Conservation (phyloP, 805 yeast species). For the Lipomyces mesembrius region DNA sequence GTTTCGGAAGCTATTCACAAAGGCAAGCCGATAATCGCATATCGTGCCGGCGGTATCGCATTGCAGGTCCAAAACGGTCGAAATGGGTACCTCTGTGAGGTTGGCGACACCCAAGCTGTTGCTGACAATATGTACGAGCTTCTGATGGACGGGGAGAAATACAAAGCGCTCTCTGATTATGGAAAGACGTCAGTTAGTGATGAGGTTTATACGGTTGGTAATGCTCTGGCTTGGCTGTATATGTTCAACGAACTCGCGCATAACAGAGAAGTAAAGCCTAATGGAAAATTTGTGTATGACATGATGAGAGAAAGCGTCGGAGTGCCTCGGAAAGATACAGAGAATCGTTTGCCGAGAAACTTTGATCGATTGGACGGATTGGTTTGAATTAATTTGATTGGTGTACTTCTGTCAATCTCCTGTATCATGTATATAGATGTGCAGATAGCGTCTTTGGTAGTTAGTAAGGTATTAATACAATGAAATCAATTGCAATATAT, state of each 20-base stretch:
- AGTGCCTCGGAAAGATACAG: slow-evolving; percentile 26
- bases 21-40: slow-evolving; percentile 34
- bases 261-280: slow-evolving; percentile 24
- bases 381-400: background rate
- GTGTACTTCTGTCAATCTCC: background rate
- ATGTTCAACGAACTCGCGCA: slow-evolving; percentile 31
- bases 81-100: slow-evolving; percentile 30
- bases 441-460: background rate
- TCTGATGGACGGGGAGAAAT: slow-evolving; percentile 17
- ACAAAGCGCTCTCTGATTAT: slow-evolving; percentile 13
- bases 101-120: slow-evolving; percentile 33
- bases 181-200: slow-evolving; percentile 30
- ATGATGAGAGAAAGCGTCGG: slow-evolving; percentile 32
- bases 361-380: background rate
- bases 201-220: slow-evolving; percentile 36
- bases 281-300: slow-evolving; percentile 34
- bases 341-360: slow-evolving; percentile 29
- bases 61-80: slow-evolving; percentile 27
- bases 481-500: background rate
- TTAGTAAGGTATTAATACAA: background rate
- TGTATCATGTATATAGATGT: background rate
- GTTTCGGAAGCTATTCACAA: slow-evolving; percentile 37
- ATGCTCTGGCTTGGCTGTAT: slow-evolving; percentile 33
- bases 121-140: slow-evolving; percentile 28
- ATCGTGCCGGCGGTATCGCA: slow-evolving; percentile 35